phyloP scores from a whole-genome alignment of 2,329 filamentous ascomycete species.

The Neoarthrinium moseri region DNA sequence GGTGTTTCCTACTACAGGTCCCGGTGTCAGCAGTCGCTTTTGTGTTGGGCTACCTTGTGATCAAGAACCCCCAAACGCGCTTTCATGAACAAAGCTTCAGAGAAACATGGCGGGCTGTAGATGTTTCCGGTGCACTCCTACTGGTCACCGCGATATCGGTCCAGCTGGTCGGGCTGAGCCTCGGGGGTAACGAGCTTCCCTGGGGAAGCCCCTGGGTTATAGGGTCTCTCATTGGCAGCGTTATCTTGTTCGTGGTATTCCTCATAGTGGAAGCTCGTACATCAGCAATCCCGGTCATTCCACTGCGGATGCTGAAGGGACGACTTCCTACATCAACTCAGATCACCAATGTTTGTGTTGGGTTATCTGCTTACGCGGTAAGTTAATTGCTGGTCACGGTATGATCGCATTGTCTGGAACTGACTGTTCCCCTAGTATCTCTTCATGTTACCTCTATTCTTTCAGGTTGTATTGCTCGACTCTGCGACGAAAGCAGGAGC shows the following conservation, averaged over 20 bases:
- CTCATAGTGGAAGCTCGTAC: slow-evolving; percentile 47
- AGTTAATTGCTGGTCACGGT: slow-evolving; percentile 22
- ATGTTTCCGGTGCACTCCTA: slow-evolving; percentile 55
- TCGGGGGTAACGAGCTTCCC: slow-evolving; percentile 54
- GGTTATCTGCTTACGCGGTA: slow-evolving; percentile 62
- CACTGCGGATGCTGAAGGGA: slow-evolving; percentile 55
- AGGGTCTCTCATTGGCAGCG: slow-evolving; percentile 39
- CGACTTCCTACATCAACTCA: slow-evolving; percentile 53
- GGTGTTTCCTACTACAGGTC: slow-evolving; percentile 63
- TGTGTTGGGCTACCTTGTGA: slow-evolving; percentile 49
- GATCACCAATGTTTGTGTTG: slow-evolving; percentile 58
- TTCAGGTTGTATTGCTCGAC: slow-evolving; percentile 64
- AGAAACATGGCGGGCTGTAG: slow-evolving; percentile 52
- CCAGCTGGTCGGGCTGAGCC: slow-evolving; percentile 54
- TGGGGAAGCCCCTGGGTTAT: slow-evolving; percentile 52
- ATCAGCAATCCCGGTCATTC: slow-evolving; percentile 52
- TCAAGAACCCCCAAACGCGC: slow-evolving; percentile 41
- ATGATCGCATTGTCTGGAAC: neutral
- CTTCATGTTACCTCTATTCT: slow-evolving; percentile 70
- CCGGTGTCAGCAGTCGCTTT: slow-evolving; percentile 58
- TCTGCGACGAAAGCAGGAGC: slow-evolving; percentile 63
- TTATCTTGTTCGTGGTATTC: slow-evolving; percentile 42
- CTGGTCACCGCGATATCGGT: slow-evolving; percentile 57
- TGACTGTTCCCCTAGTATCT: slow-evolving; percentile 44
- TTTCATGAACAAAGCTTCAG: slow-evolving; percentile 29